Base-by-base conservation (phyloP, 805 yeast species). In the Candida tibetensis region DNA sequence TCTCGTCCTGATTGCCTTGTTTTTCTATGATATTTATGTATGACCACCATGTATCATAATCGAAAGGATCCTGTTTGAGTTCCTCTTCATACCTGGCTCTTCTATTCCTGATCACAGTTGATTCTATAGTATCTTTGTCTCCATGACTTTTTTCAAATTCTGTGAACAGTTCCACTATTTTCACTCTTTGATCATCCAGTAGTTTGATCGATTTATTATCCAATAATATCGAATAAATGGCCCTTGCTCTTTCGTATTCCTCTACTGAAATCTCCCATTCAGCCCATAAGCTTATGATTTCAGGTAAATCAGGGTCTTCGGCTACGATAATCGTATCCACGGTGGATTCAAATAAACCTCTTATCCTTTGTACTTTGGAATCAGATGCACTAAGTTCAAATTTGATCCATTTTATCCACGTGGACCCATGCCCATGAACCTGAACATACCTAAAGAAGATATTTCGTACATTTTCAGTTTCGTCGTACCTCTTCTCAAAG, bases 1-100 rank as follows among this genome's bases (percentile, higher is more conserved):
- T 44, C 1, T 51, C 62, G 0, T 50, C 62, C 0, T 60, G 52
- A 9, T 41, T 15, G 49, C 52, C 16, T 4, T 53, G 52, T 17
- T 71, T 68, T 36, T 73, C 73, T 9, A 79, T 49, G 17, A 86
- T 53, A 9, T 74, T 67, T 2, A 87, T 42, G 50, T 81, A 81
- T 0, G 76, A 55, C 91, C 95, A 89, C 97, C 98, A 90, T 0
- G 79, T 63, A 50, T 85, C 93, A 57, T 78, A 81, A 60, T 86
- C 85, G 0, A 39, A 28, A 1, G 87, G 81, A 36, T 75, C 66
- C 8, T 52, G 47, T 5, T 52, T 41, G 10, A 85, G 48, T 15
- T 61, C 65, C 2, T 62, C 55, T 49, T 81, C 81, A 53, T 84
- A 86, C 37, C 65, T 66, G 5, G 67, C 57, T 42, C 70, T 73